Evolutionary conservation across 768 basidiomycete species (phyloP).

Genomic region (Phallus indusiatus): DNA sequence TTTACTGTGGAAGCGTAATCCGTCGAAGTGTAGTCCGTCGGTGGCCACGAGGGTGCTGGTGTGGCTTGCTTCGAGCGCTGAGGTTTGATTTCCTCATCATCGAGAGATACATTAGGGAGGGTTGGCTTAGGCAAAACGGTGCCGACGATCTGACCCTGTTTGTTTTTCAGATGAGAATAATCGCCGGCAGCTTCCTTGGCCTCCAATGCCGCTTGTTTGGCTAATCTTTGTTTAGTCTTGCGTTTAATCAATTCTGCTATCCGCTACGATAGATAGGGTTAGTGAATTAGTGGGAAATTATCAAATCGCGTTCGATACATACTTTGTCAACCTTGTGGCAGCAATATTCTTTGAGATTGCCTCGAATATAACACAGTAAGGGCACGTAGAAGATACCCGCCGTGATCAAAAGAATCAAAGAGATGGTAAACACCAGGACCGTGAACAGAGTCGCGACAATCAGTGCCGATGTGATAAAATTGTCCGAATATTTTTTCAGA

Average conservation of each 20-base stretch:
- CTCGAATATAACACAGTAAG: slow-evolving; percentile 90
- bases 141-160: slow-evolving; percentile 77
- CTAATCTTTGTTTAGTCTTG: slow-evolving; percentile 77
- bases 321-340: slow-evolving; percentile 99
- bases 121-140: slow-evolving; percentile 88
- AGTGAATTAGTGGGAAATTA: too few species aligned
- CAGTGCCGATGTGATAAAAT: slow-evolving; percentile 70
- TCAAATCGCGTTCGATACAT: slow-evolving; percentile 10
- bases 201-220: slow-evolving; percentile 70
- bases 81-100: slow-evolving; percentile 53
- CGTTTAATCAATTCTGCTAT: slow-evolving; percentile 91
- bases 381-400: slow-evolving; percentile 90
- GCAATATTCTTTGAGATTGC: slow-evolving; percentile 98
- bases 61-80: slow-evolving; percentile 35
- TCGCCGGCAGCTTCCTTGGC: slow-evolving; percentile 90
- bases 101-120: slow-evolving; percentile 81
- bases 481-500: slow-evolving; percentile 67
- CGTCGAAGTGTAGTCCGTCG: not conserved
- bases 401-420: slow-evolving; percentile 67
- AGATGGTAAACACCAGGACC: slow-evolving; percentile 77
- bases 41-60: slow-evolving; percentile 1
- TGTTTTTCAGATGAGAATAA: slow-evolving; percentile 85
- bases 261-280: slow-evolving; percentile 44
- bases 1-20: not conserved
- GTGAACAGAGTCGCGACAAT: slow-evolving; percentile 89